These are phyloP conservation scores for Spiromastix sp. DNA, from an alignment of 2,329 filamentous ascomycete species.

Conservation along the genomic window DNA sequence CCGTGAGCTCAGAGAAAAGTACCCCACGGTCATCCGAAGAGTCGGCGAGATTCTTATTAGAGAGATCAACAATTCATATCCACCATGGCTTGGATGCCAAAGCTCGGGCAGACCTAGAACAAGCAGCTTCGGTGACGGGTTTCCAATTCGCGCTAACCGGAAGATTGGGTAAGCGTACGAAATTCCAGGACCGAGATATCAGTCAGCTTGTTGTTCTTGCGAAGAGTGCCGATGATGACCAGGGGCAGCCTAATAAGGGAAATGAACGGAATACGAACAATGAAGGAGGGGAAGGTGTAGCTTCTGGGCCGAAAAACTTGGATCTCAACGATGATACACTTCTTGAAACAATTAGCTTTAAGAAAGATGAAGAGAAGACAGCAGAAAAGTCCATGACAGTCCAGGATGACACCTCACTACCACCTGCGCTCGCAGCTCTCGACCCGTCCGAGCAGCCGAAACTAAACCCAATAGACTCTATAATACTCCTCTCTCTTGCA, in stretches of 20 bases:
- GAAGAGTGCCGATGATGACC: constrained; percentile 53
- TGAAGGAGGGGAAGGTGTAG: constrained; percentile 12
- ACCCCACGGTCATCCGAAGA: constrained; percentile 31
- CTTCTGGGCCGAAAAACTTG: constrained; percentile 54
- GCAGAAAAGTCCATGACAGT: constrained; percentile 28
- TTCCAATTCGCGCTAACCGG: constrained; percentile 80
- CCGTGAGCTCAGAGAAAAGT: constrained; percentile 16
- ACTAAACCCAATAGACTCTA: constrained; percentile 73
- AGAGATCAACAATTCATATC: constrained; percentile 73
- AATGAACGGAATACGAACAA: constrained; percentile 10
- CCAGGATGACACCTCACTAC: constrained; percentile 42
- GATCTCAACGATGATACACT: constrained; percentile 87
- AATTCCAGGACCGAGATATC: constrained; percentile 37
- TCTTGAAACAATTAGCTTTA: constrained; percentile 76
- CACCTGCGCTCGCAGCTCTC: constrained; percentile 51
- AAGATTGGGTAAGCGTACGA: constrained; percentile 58
- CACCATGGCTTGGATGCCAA: constrained; percentile 72
- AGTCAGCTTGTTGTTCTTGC: constrained; percentile 90
- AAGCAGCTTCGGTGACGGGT: constrained; percentile 55
- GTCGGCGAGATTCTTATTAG: constrained; percentile 64
- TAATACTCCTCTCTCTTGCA: constrained; percentile 67
- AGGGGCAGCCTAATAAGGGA: no score
- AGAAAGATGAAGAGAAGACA: constrained; percentile 39
- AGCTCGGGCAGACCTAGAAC: constrained; percentile 59
- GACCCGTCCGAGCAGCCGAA: constrained; percentile 73